Evolutionary conservation across 768 basidiomycete genomes (phyloP).

Genomic region (Termitomyces heimii): DNA sequence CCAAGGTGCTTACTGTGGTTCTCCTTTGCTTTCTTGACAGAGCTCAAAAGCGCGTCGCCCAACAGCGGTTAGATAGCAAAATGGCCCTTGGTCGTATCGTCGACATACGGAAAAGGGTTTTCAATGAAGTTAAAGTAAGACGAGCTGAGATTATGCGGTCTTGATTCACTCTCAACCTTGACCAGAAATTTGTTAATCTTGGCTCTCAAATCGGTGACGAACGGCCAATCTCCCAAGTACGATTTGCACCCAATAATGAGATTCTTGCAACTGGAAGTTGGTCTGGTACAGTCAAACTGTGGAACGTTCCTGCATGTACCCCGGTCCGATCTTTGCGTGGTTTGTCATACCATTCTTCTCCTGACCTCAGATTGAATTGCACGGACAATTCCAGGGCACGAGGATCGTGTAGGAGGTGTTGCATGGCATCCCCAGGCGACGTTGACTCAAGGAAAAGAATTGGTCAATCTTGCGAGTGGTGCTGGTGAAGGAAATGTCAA

Average conservation of each 20-base stretch:
- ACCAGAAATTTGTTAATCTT: constrained; percentile 81
- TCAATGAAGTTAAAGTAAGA: constrained; percentile 78
- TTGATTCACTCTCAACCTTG: not conserved
- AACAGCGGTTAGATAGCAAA: constrained; percentile 87
- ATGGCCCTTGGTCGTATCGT: constrained; percentile 86
- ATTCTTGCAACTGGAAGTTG: constrained; percentile 91
- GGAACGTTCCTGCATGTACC: constrained; percentile 92
- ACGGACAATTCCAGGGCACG: constrained; percentile 54
- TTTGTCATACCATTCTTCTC: constrained; percentile 16
- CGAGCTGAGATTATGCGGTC: not conserved
- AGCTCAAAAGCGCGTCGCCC: constrained; percentile 91
- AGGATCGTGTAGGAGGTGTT: constrained; percentile 89
- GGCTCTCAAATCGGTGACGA: constrained; percentile 99
- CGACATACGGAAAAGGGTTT: constrained; percentile 89
- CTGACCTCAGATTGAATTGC: constrained; percentile 2
- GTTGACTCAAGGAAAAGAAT: constrained; percentile 50
- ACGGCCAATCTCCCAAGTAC: constrained; percentile 87
- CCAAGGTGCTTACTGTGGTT: constrained; percentile 74
- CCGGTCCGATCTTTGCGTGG: constrained; percentile 72
- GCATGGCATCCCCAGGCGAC: constrained; percentile 98
- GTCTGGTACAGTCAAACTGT: constrained; percentile 92
- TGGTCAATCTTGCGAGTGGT: constrained; percentile 85
- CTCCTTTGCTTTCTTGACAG: constrained; percentile 48
- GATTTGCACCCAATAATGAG: constrained; percentile 89
- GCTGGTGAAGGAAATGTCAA: constrained; percentile 84